Percentiles rank a stretch among this genome's conserved stretches.
Conservation (phyloP, 345 rosid species). For the Stellera chamaejasme region DNA sequence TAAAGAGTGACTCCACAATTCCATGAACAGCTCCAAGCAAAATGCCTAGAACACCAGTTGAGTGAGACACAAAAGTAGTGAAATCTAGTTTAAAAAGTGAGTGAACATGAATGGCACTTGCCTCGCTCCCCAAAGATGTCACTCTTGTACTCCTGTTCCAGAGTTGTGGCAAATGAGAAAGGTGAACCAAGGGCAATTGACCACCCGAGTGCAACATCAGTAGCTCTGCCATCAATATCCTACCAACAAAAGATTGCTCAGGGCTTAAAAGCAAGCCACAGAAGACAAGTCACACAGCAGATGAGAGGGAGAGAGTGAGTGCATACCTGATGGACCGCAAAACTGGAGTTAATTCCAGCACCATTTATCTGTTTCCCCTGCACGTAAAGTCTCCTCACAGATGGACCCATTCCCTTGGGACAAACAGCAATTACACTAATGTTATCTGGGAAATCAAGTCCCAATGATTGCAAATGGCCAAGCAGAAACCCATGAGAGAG, state of each 20-base stretch:
- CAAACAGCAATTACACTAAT: slow-evolving; percentile 80
- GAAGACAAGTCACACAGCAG: too few species aligned
- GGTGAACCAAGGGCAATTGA: slow-evolving; percentile 94
- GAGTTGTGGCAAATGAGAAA: slow-evolving; percentile 77
- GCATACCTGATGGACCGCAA: slow-evolving; percentile 78
- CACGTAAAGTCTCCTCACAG: slow-evolving; percentile 84
- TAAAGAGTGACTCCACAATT: slow-evolving; percentile 69
- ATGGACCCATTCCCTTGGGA: slow-evolving; percentile 91
- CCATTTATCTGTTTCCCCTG: slow-evolving; percentile 90
- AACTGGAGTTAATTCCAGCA: slow-evolving; percentile 90
- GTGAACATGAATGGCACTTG: slow-evolving; percentile 17
- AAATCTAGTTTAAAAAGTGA: not conserved
- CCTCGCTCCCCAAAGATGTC: slow-evolving; percentile 96
- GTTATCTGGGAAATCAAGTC: slow-evolving; percentile 75
- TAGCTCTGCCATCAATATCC: slow-evolving; percentile 92
- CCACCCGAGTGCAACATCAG: slow-evolving; percentile 88
- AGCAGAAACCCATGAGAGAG: slow-evolving; percentile 92
- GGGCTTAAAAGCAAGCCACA: not conserved
- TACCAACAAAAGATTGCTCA: slow-evolving; percentile 13
- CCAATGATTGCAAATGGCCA: slow-evolving; percentile 71
- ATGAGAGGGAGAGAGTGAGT: slow-evolving; percentile 1
- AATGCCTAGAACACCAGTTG: slow-evolving; percentile 38
- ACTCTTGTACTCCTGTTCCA: slow-evolving; percentile 93
- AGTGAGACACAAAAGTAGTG: not conserved
- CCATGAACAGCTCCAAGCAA: slow-evolving; percentile 91